Conservation (phyloP, 148 eudicot genomes). For the Rhododendron vialii region DNA sequence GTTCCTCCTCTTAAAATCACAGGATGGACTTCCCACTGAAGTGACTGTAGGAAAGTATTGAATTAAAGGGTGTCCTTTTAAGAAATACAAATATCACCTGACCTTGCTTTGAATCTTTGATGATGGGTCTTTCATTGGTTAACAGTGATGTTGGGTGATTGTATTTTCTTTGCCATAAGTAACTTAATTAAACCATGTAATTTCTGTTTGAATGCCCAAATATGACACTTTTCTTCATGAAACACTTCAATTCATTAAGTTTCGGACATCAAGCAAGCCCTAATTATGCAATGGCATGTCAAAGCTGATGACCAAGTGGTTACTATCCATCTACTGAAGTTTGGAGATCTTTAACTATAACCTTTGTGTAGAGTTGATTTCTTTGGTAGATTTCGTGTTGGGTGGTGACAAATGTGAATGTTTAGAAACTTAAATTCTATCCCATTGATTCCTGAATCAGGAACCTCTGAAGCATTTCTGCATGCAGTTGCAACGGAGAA, state of each 20-base stretch:
- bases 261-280: background rate
- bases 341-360: background rate
- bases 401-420: background rate
- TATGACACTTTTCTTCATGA: background rate
- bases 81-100: background rate
- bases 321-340: background rate
- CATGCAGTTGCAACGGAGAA: conserved; percentile 89
- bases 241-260: background rate
- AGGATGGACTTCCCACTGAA: background rate
- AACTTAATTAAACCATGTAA: background rate
- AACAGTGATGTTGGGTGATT: background rate
- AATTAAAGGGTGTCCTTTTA: background rate
- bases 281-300: background rate
- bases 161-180: background rate
- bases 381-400: background rate
- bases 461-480: conserved; percentile 96
- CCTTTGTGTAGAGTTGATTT: background rate
- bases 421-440: background rate
- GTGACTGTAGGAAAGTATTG: background rate
- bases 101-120: background rate
- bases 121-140: background rate
- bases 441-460: conserved; percentile 41
- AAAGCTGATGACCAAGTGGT: background rate
- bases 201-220: background rate
- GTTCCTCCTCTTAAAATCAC: background rate